phyloP scores from a whole-genome alignment of 352 stramenopile species.

The Globisporangium yorkense region DNA sequence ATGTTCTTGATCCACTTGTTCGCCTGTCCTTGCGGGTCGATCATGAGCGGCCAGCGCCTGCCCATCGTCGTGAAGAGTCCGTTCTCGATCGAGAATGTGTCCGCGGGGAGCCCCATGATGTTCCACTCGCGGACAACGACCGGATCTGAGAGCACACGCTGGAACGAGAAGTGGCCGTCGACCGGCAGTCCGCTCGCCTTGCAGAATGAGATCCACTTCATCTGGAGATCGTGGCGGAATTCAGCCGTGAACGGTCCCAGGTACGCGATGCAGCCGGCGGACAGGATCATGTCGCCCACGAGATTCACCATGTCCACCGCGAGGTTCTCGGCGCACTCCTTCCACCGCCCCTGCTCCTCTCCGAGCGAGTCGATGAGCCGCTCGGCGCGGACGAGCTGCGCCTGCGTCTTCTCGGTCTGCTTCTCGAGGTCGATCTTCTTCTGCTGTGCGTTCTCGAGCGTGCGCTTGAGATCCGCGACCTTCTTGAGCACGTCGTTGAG shows the following conservation, averaged over 20 bases:
- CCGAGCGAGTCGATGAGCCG: slow-evolving; percentile 87
- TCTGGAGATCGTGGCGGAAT: slow-evolving; percentile 77
- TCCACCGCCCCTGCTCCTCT: slow-evolving; percentile 90
- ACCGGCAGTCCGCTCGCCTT: slow-evolving; percentile 79
- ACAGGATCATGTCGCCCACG: slow-evolving; percentile 91
- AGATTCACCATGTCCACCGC: slow-evolving; percentile 86
- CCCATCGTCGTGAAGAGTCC: slow-evolving; percentile 89
- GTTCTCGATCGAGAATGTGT: slow-evolving; percentile 93
- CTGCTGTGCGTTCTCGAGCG: slow-evolving; percentile 82
- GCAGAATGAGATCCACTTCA: slow-evolving; percentile 82
- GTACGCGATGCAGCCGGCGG: slow-evolving; percentile 90
- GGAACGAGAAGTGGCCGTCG: slow-evolving; percentile 79
- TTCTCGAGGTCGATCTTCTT: slow-evolving; percentile 92
- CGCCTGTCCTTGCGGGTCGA: slow-evolving; percentile 91
- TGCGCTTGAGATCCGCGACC: slow-evolving; percentile 86
- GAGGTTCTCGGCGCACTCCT: slow-evolving; percentile 70
- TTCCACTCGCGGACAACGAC: slow-evolving; percentile 91
- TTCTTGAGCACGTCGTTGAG: slow-evolving; percentile 77
- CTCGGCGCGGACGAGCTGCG: slow-evolving; percentile 87
- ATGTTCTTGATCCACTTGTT: slow-evolving; percentile 95
- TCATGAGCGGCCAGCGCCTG: slow-evolving; percentile 91
- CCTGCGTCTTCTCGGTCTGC: slow-evolving; percentile 81
- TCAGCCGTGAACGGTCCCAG: slow-evolving; percentile 88
- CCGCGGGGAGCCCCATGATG: slow-evolving; percentile 88
- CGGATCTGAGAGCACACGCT: slow-evolving; percentile 76